Conservation (phyloP, 2,329 filamentous ascomycete species). For the Drechslerella stenobrocha region DNA sequence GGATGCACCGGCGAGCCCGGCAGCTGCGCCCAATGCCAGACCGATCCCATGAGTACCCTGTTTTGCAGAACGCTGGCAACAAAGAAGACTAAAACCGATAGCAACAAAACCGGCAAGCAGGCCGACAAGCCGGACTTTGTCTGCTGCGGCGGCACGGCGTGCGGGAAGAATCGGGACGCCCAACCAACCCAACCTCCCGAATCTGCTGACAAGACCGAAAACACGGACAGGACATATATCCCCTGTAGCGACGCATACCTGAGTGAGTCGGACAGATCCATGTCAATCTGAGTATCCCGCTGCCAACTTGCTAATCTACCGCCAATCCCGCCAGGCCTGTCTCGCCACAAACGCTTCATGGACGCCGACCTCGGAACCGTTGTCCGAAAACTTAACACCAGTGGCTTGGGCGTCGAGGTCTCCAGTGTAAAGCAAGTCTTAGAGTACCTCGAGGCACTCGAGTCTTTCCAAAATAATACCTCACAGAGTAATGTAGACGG, state of each 20-base stretch:
- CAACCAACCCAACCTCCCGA: constrained; percentile 16
- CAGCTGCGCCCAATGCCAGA: constrained; percentile 75
- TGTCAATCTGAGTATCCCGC: background rate
- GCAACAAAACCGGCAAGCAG: background rate
- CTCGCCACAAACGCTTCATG: constrained; percentile 52
- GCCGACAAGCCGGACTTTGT: constrained; percentile 34
- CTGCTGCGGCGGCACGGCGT: constrained; percentile 51
- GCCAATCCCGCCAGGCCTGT: constrained; percentile 34
- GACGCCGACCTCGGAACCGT: constrained; percentile 52
- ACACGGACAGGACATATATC: constrained; percentile 50
- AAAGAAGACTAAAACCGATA: constrained; percentile 15
- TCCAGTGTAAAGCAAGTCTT: constrained; percentile 52
- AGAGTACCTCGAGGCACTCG: constrained; percentile 51
- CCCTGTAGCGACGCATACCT: constrained; percentile 52
- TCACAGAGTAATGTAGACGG: constrained; percentile 22
- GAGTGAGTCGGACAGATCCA: constrained; percentile 22
- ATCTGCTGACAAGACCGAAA: background rate
- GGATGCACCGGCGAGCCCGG: constrained; percentile 73
- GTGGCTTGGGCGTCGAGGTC: constrained; percentile 52
- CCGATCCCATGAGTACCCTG: constrained; percentile 76
- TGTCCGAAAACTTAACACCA: constrained; percentile 51
- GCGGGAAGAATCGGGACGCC: constrained; percentile 45
- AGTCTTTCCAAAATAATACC: constrained; percentile 45
- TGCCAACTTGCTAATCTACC: no score
- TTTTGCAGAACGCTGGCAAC: constrained; percentile 82